Conservation (phyloP, 345 rosid species). For the Eucalyptus marginata region DNA sequence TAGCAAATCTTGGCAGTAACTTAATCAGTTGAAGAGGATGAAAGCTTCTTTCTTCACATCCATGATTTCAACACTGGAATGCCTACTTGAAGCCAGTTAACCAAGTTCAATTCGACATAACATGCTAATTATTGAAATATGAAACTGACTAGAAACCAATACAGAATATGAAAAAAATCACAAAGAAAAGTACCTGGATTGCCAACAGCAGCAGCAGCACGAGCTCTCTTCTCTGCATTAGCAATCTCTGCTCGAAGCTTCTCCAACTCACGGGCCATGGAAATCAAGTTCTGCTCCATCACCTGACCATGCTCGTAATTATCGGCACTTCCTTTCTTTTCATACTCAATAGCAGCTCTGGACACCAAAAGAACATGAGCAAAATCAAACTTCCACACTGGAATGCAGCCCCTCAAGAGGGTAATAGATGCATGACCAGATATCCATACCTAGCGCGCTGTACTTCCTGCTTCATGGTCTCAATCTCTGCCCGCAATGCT, state of each 20-base stretch:
- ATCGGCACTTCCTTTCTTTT: conserved; percentile 96
- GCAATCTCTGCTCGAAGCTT: conserved; percentile 94
- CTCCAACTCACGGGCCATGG: conserved; percentile 93
- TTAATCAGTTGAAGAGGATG: neutral
- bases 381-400: neutral
- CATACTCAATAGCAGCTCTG: conserved; percentile 85
- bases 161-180: neutral
- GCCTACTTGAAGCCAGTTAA: neutral
- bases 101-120: neutral
- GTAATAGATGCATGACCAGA: neutral
- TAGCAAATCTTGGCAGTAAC: neutral
- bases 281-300: conserved; percentile 86
- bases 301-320: conserved; percentile 86
- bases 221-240: conserved; percentile 73
- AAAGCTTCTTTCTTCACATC: neutral
- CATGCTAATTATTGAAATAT: neutral
- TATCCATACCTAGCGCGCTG: conserved; percentile 70
- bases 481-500: conserved; percentile 59
- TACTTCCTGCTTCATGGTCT: conserved; percentile 75
- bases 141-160: neutral
- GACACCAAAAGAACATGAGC: neutral
- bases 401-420: neutral
- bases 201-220: conserved; percentile 33
- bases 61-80: neutral
- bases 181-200: conserved; percentile 27